phyloP scores from a whole-genome alignment of 306 rosid genomes.

The Begonia loranthoides region DNA sequence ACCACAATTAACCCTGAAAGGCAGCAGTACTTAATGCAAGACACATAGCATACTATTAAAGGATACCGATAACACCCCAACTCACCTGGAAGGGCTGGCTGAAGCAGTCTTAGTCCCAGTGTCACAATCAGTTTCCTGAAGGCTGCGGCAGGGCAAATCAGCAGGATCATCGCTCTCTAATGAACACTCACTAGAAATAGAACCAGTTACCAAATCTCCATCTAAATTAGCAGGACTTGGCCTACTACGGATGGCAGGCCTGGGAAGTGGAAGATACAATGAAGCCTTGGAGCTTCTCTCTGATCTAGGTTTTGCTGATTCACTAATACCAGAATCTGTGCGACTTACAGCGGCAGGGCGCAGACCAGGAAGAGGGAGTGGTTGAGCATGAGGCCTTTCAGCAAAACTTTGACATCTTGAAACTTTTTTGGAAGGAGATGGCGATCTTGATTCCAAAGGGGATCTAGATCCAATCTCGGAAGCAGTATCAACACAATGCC shows the following conservation, averaged over 20 bases:
- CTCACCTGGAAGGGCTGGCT: slow-evolving; percentile 77
- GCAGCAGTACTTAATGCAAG: no score
- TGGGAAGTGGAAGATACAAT: slow-evolving; percentile 57
- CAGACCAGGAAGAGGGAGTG: slow-evolving; percentile 84
- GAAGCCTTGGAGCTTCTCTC: slow-evolving; percentile 55
- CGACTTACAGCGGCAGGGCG: slow-evolving; percentile 60
- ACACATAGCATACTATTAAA: not conserved
- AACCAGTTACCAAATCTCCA: slow-evolving; percentile 53
- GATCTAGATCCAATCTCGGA: slow-evolving; percentile 78
- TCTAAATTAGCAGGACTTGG: slow-evolving; percentile 60
- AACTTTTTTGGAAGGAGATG: slow-evolving; percentile 84
- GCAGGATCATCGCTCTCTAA: slow-evolving; percentile 67
- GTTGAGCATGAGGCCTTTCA: slow-evolving; percentile 78
- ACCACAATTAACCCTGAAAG: slow-evolving; percentile 1
- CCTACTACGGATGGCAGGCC: slow-evolving; percentile 48
- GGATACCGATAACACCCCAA: slow-evolving; percentile 3
- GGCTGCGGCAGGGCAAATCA: slow-evolving; percentile 60
- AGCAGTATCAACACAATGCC: slow-evolving; percentile 56
- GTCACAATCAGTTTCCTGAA: slow-evolving; percentile 56
- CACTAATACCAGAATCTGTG: slow-evolving; percentile 70
- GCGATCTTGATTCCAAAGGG: slow-evolving; percentile 65
- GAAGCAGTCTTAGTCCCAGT: slow-evolving; percentile 57
- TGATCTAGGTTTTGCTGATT: slow-evolving; percentile 42
- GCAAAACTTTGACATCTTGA: slow-evolving; percentile 90
- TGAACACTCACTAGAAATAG: slow-evolving; percentile 62